Evolutionary conservation across 352 stramenopile genomes (phyloP).

Genomic region (Sclerospora graminicola): DNA sequence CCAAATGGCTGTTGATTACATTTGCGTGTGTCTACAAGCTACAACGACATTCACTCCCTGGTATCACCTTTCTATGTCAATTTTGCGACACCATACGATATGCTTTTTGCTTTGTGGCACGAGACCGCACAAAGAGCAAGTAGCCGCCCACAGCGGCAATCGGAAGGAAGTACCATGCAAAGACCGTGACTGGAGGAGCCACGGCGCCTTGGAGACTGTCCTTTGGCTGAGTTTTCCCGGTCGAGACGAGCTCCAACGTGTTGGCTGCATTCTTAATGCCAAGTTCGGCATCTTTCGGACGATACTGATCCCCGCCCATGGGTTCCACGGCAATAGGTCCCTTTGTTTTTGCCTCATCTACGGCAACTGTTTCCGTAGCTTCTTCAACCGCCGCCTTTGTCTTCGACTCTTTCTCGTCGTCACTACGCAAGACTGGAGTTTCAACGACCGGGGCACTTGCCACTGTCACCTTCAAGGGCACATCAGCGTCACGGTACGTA

Average conservation of each 20-base stretch:
- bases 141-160: slow-evolving; percentile 54
- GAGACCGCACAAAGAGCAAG: slow-evolving; percentile 50
- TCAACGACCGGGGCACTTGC: slow-evolving; percentile 10
- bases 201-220: slow-evolving; percentile 33
- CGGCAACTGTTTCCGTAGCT: slow-evolving; percentile 3
- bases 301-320: slow-evolving; percentile 30
- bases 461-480: slow-evolving; percentile 21
- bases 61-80: slow-evolving; percentile 12
- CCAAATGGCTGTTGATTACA: too few species aligned
- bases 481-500: slow-evolving; percentile 44
- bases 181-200: slow-evolving; percentile 56
- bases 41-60: background rate
- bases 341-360: slow-evolving; percentile 2
- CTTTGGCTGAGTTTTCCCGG: slow-evolving; percentile 27
- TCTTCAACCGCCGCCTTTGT: background rate
- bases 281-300: slow-evolving; percentile 54
- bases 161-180: slow-evolving; percentile 73
- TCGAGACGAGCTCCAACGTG: slow-evolving; percentile 30
- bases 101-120: slow-evolving; percentile 23
- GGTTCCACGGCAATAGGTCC: slow-evolving; percentile 13
- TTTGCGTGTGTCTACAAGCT: too few species aligned
- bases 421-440: slow-evolving; percentile 13
- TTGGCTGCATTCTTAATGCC: slow-evolving; percentile 59
- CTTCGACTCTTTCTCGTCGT: slow-evolving; percentile 6
- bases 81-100: slow-evolving; percentile 25